Evolutionary conservation across 257 asterid genomes (phyloP), one percentile per base, ranked within the genome.

Genomic region (Primulina tabacum): DNA sequence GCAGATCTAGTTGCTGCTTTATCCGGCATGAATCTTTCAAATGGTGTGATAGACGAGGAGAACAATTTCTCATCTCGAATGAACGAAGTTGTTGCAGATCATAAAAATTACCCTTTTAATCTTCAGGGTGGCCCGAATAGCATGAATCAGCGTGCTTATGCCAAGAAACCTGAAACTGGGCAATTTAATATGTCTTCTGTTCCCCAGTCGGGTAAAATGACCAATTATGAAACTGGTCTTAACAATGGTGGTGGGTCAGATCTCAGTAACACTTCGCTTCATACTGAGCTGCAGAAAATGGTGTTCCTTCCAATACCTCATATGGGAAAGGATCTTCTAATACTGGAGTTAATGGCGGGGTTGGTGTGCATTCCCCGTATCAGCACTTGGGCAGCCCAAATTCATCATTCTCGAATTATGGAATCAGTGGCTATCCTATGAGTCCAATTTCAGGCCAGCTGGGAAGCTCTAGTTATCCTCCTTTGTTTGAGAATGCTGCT

Each of bases 21-120:
- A 50, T 87, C 97, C 38, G 86, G 86, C 77, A 75, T 90, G 84
- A 80, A 74, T 71, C 79, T 90, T n/a, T 81, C 96, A 16, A 61
- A 82, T 77, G 73, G 64, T 65, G 72, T 77, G 62, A 73, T 75
- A 43, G 88, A 78, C 65, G 89, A 82, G 59, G 84, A 76, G 78
- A 83, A 74, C 57, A 80, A 71, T 78, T 64, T 56, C 18, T 60
- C 65, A 58, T 76, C 84, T 72, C 87, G 55, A 55, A 66, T 73
- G 73, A 78, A 77, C 58, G 79, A 71, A 5, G 84, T 77, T 47
- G 65, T 69, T 53, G 85, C 79, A 53, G 80, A 73, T 38, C 82
- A 73, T 38, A 75, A 16, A 16, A 50, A 50, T 50, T 50, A 78
- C 65, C 78, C 76, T 69, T 80, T 72, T 52, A 75, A 76, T 72